Evolutionary conservation across 345 rosid genomes (phyloP).

Genomic region (Eucalyptus erythrocorys): DNA sequence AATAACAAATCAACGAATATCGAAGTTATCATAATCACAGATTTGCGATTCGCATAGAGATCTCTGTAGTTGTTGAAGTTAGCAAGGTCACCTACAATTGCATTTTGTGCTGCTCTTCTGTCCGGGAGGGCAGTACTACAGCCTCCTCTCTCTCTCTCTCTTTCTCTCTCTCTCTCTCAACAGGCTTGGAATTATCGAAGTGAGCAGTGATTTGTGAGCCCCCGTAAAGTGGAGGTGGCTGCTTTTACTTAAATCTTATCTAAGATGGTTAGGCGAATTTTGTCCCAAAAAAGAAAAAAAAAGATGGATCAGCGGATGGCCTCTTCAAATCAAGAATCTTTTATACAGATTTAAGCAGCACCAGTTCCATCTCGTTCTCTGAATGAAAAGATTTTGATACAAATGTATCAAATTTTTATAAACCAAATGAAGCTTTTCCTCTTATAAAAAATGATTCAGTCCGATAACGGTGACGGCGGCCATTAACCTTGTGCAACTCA

Average conservation of each 20-base stretch:
- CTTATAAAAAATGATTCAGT: background rate
- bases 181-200: background rate
- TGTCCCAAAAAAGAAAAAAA: background rate
- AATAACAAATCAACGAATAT: background rate
- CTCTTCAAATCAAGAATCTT: background rate
- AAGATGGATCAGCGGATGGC: background rate
- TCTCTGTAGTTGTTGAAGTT: background rate
- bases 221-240: background rate
- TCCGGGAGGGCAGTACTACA: background rate
- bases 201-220: background rate
- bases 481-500: background rate
- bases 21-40: background rate
- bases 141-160: background rate
- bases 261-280: background rate
- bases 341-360: background rate
- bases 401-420: background rate
- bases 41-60: background rate
- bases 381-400: background rate
- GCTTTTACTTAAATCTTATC: background rate
- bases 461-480: background rate
- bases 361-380: background rate
- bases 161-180: background rate
- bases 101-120: background rate
- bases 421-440: background rate
- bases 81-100: background rate